These are phyloP conservation scores for Phytomonas sp. DNA, from an alignment of 208 protist species.

Conservation along the genomic window DNA sequence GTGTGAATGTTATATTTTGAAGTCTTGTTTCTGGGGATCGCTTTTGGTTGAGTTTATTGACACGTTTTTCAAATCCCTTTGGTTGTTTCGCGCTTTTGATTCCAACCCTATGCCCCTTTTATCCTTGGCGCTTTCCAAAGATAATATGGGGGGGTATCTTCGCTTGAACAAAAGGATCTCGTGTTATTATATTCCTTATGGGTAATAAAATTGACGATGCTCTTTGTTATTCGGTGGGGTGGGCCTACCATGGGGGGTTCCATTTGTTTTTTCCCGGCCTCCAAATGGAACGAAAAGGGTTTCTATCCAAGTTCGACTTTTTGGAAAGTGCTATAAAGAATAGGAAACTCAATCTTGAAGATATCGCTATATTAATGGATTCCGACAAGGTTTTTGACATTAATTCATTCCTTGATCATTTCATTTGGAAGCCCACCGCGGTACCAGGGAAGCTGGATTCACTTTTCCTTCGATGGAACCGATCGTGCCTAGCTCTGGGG, in stretches of 20 bases:
- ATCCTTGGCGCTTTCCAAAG: too few species aligned
- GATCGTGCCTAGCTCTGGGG: neutral
- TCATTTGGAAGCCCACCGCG: neutral
- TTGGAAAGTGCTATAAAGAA: neutral
- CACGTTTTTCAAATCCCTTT: too few species aligned
- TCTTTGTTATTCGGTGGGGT: neutral
- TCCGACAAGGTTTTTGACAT: neutral
- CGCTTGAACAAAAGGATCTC: neutral
- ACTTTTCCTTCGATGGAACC: neutral
- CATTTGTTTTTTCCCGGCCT: neutral
- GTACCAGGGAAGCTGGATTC: neutral
- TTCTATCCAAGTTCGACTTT: neutral
- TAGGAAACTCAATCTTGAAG: neutral
- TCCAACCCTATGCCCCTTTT: too few species aligned
- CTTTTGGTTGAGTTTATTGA: too few species aligned
- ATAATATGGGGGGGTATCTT: too few species aligned
- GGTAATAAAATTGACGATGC: neutral
- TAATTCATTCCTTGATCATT: neutral
- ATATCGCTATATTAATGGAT: neutral
- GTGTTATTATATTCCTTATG: neutral
- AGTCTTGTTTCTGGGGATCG: too few species aligned
- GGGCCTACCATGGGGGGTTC: neutral
- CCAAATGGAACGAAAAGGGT: too few species aligned
- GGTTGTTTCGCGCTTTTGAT: too few species aligned
- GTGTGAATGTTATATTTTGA: too few species aligned